Evolutionary conservation across 73 alveolate genomes (phyloP), one percentile per base, ranked within the genome.

Genomic region (Stentor coeruleus): DNA sequence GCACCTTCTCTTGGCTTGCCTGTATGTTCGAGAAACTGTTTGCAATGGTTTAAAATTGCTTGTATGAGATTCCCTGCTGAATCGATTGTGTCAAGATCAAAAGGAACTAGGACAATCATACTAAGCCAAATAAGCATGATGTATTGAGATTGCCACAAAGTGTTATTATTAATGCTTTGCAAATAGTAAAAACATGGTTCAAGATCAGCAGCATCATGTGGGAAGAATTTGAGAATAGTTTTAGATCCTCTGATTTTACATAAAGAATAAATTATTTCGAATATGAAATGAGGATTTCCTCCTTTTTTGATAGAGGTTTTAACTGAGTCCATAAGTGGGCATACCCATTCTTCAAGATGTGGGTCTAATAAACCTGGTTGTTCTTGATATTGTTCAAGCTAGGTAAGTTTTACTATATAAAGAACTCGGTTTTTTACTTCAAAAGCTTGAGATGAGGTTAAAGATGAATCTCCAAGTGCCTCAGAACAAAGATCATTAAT

Each of bases 41-140:
- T 86, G 82, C 92, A 66, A 38, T 82, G 66, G 42, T 90, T 81
- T 11, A 88, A 72, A 55, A 90, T 74, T 59, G 86, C 84, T 73
- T 76, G 59, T 35, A 90, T 74, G 59, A 90, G 86, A 15, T 59
- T 59, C n/a, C 84, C 98, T 38, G 86, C 81, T 20, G 98, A 91
- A 84, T 95, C 99, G 55, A 95, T 92, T 6, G 97, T 94, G 36
- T 94, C 97, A 39, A 96, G 84, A 85, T 97, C 99, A 83, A 97
- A 97, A n/a, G 99, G 99, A 3, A 97, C 99, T 81, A 97, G 77
- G 2, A 95, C 98, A 3, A 94, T 91, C 72, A 97, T 91, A 4
- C 98, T 92, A 81, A 96, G 95, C 99, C 99, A 97, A 77, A 97
- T 85, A 35, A 96, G 86, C 33, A 96, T 84, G 11, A 96, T 97